A percentile compares a stretch with the other conserved stretches of the same genome.
Evolutionary conservation across 768 basidiomycete genomes (phyloP).

Genomic region (Lyophyllum semitale): DNA sequence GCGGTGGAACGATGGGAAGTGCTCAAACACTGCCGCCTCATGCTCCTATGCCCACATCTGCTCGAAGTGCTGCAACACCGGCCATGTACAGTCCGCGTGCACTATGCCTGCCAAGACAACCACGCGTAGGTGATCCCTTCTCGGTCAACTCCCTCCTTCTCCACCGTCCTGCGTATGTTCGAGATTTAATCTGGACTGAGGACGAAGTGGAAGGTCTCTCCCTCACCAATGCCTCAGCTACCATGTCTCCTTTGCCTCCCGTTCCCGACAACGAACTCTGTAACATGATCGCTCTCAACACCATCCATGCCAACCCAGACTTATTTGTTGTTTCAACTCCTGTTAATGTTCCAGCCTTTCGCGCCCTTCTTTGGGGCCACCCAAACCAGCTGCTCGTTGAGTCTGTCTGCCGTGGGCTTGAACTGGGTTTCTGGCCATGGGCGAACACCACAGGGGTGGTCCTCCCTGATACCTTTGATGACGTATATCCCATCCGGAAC

Average conservation of each 20-base stretch:
- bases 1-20: conserved; percentile 14
- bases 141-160: neutral
- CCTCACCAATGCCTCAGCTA: too few relatives aligned
- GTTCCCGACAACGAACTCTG: neutral
- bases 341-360: neutral
- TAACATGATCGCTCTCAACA: neutral
- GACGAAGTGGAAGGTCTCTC: too few relatives aligned
- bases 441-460: conserved; percentile 20
- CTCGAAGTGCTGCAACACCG: conserved; percentile 7
- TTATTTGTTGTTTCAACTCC: neutral
- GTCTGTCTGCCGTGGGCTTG: conserved; percentile 29
- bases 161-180: neutral
- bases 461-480: conserved; percentile 18
- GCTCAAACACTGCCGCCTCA: conserved; percentile 9
- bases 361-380: neutral
- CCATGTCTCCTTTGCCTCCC: neutral
- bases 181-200: conserved; percentile 1
- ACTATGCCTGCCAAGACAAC: neutral
- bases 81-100: conserved; percentile 6
- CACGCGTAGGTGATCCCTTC: neutral
- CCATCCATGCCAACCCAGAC: neutral
- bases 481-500: neutral
- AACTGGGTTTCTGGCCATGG: conserved; percentile 46
- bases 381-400: conserved; percentile 31
- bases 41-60: conserved; percentile 21